phyloP scores from a whole-genome alignment of 306 rosid species.

The Dryas octopetala region DNA sequence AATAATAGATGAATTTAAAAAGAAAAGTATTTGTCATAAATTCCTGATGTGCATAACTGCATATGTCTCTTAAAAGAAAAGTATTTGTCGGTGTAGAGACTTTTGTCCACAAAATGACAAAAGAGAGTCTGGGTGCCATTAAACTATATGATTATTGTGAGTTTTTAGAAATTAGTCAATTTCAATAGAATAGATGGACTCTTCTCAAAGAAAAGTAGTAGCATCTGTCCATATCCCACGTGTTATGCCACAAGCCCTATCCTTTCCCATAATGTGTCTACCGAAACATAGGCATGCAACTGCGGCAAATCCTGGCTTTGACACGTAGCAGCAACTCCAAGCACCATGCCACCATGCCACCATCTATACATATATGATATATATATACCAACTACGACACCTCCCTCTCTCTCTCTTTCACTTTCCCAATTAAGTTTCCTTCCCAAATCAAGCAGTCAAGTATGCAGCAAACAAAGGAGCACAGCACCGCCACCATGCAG shows the following conservation, averaged over 20 bases:
- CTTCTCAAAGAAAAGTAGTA: no score
- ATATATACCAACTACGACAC: neutral
- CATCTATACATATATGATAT: no score
- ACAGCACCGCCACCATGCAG: neutral
- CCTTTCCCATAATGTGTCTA: neutral
- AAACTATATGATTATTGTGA: no score
- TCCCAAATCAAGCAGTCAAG: neutral
- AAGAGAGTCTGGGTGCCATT: no score
- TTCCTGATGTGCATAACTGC: no score
- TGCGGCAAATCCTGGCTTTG: neutral
- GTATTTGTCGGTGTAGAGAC: no score
- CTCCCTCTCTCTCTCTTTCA: neutral
- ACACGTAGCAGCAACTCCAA: neutral
- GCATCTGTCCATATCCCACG: neutral
- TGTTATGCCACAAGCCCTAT: neutral
- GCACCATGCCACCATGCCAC: neutral
- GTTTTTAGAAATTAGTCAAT: no score
- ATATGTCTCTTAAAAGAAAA: no score
- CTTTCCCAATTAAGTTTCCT: neutral
- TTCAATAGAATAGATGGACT: no score
- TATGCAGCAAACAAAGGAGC: constrained; percentile 39
- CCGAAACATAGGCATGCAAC: neutral
- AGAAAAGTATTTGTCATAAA: no score
- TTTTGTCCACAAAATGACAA: no score
- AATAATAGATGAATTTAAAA: no score